These are phyloP conservation scores for Nicotiana tabacum DNA, from an alignment of 257 asterid species.

Conservation along the genomic window DNA sequence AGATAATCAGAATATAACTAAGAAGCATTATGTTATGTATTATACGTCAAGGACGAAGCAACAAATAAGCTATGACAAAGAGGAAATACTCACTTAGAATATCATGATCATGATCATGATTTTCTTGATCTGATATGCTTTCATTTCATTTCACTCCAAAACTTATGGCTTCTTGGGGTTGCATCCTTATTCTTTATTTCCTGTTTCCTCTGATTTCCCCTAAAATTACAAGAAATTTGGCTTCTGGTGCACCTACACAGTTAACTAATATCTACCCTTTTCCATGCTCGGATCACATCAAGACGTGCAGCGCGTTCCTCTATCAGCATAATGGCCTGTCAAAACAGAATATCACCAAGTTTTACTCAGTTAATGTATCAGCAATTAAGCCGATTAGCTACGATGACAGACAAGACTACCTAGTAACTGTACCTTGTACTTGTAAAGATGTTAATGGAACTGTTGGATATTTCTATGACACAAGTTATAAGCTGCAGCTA, in stretches of 20 bases:
- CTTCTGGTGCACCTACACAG: conserved; percentile 11
- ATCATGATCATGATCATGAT: background rate
- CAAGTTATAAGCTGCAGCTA: conserved; percentile 20
- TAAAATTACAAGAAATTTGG: background rate
- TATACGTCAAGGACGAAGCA: background rate
- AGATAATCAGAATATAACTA: background rate
- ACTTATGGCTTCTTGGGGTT: conserved; percentile 37
- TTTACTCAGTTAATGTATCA: conserved; percentile 41
- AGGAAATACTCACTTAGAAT: background rate
- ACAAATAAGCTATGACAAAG: conserved; percentile 7
- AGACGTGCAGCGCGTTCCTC: conserved; percentile 42
- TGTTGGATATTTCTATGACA: conserved; percentile 51
- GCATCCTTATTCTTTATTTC: conserved; percentile 15
- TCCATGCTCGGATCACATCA: conserved; percentile 30
- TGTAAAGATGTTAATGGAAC: conserved; percentile 41
- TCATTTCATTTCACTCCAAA: background rate
- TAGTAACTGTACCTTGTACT: conserved; percentile 47
- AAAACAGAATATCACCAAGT: conserved; percentile 22
- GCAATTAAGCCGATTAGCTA: conserved; percentile 26
- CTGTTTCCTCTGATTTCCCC: conserved; percentile 9
- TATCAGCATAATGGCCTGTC: conserved; percentile 45
- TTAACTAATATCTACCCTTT: conserved; percentile 22
- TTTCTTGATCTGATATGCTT: background rate
- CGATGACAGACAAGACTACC: conserved; percentile 33
- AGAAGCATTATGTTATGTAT: background rate